Conservation (phyloP, 192 early-diverging fungal genomes). For the Coemansia reversa region DNA sequence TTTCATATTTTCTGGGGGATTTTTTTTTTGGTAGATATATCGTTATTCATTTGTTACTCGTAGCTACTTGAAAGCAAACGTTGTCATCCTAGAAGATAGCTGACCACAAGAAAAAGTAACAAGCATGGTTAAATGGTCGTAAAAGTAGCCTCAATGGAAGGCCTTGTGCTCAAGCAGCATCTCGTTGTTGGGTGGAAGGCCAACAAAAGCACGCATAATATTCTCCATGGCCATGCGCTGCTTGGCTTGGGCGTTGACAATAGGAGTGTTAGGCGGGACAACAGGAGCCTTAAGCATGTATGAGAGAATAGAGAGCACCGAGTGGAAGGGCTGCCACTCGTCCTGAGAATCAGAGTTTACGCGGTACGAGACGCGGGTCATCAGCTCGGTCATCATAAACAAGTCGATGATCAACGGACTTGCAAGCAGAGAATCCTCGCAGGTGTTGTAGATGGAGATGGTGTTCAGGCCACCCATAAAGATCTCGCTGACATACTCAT, state of each 20-base stretch:
- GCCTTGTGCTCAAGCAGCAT: slow-evolving; percentile 93
- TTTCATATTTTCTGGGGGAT: not conserved
- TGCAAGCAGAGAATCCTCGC: slow-evolving; percentile 98
- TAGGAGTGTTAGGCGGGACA: slow-evolving; percentile 88
- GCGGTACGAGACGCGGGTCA: slow-evolving; percentile 94
- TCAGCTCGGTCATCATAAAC: slow-evolving; percentile 92
- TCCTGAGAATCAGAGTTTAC: slow-evolving; percentile 50
- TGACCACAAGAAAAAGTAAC: not conserved
- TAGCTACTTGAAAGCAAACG: not conserved
- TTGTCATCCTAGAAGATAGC: not conserved
- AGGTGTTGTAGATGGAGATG: slow-evolving; percentile 97
- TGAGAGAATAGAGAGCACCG: slow-evolving; percentile 87
- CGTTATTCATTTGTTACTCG: not conserved
- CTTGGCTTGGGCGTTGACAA: slow-evolving; percentile 94
- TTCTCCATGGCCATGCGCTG: slow-evolving; percentile 97
- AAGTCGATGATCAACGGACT: slow-evolving; percentile 97
- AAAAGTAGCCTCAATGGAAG: slow-evolving; percentile 45
- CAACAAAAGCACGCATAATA: slow-evolving; percentile 95
- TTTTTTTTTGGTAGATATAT: not conserved
- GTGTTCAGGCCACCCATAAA: slow-evolving; percentile 98
- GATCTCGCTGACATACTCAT: slow-evolving; percentile 98
- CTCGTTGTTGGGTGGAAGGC: slow-evolving; percentile 92
- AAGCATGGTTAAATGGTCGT: not conserved
- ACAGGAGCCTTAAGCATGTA: slow-evolving; percentile 99
- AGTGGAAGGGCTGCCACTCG: slow-evolving; percentile 85